A percentile compares a stretch with the other conserved stretches of the same genome.
These are phyloP conservation scores for Plasmodium yoelii DNA, from an alignment of 169 alveolate genomes.

Conservation along the genomic window DNA sequence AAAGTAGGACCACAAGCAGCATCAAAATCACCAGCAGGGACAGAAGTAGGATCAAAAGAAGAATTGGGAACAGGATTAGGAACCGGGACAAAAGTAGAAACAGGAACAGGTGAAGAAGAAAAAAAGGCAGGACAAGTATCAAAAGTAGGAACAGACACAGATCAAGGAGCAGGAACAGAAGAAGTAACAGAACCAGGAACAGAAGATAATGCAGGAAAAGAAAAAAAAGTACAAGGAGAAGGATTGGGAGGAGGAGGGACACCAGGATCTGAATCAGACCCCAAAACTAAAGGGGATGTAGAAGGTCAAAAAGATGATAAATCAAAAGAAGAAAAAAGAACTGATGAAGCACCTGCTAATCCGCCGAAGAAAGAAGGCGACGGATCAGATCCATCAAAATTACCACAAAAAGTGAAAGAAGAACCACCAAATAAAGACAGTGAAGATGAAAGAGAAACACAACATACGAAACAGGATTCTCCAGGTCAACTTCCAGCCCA, in stretches of 20 bases:
- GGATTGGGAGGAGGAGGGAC: not conserved
- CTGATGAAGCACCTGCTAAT: not conserved
- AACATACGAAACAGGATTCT: not conserved
- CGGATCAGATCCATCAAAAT: not conserved
- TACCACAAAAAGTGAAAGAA: not conserved
- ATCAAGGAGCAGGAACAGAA: not conserved
- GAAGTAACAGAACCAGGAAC: not conserved
- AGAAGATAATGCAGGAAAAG: not conserved
- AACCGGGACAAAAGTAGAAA: not conserved
- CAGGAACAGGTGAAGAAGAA: not conserved
- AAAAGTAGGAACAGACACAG: not conserved
- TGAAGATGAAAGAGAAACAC: not conserved
- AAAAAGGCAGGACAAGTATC: not conserved
- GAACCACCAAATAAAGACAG: not conserved
- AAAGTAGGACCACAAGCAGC: not conserved
- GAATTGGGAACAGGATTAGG: not conserved
- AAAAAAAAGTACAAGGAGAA: not conserved
- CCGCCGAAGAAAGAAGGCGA: not conserved
- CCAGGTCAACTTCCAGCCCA: no score
- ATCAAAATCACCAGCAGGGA: not conserved
- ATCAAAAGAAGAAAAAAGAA: not conserved
- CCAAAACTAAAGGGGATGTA: not conserved
- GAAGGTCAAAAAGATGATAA: not conserved
- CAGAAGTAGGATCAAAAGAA: not conserved
- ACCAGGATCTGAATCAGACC: not conserved